Base-by-base conservation (phyloP, 164 flowering plant species). In the Stephania yunnanensis region DNA sequence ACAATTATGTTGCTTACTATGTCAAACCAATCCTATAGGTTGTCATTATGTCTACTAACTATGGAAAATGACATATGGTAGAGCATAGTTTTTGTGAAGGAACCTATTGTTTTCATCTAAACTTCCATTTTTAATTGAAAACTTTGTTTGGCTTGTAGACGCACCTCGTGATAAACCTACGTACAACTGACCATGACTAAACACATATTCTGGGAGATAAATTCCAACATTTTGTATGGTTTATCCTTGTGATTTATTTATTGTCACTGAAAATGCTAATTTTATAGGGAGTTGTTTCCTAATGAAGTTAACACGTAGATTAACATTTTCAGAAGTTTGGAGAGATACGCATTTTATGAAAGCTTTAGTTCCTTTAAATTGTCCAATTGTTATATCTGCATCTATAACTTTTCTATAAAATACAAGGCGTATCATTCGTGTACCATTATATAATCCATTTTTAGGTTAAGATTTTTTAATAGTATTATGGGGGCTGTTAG, bases 381-480 rank as follows among this genome's bases (percentile, higher is more conserved):
- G 10, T 44, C 72, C 55, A 6, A 25, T 70, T 4, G 46, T 4
- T 1, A 70, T 70, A 12, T 70, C 72, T 44, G 29, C 72, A 46
- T 70, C 8, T 6, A 46, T 70, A 10, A 70, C 8, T 45, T 1
- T 70, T 46, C 29, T 44, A 17, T 55, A 30, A 42, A 72, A 55
- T 9, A 0, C 68, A n/a, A n/a, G n/a, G n/a, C n/a, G n/a, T n/a
- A n/a, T n/a, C n/a, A n/a, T n/a, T n/a, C n/a, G n/a, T n/a, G n/a
- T n/a, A 3, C 68, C 48, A 61, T 72, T 72, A 25, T 50, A 72
- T 8, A 25, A 3, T 55, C 48, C 29, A 17, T 58, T 11, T 55
- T 72, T 2, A 48, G 74, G 50, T 46, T 46, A 17, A 72, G 44
- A 42, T 58, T 72, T 36, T 68, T 55, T 4, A 72, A 50, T 17